Evolutionary conservation across 1,284 basidiomycete genomes (phyloP).

Genomic region (Ustilago shanxiensis): DNA sequence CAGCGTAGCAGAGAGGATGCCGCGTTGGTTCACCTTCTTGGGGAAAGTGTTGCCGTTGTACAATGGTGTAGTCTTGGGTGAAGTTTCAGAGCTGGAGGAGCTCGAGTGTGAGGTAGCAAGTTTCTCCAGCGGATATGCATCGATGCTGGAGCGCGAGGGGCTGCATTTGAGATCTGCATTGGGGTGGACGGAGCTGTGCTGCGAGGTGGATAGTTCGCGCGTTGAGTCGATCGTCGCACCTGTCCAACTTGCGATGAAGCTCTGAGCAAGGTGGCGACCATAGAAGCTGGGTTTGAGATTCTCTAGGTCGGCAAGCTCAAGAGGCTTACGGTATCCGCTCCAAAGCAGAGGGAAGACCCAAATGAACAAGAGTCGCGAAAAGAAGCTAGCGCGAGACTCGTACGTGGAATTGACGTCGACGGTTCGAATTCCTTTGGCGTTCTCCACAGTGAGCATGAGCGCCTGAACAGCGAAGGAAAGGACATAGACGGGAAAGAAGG

Average conservation of each 20-base stretch:
- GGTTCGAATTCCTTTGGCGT: slow-evolving; percentile 35
- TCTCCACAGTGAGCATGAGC: slow-evolving; percentile 50
- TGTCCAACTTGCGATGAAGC: slow-evolving; percentile 38
- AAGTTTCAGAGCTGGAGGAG: neutral
- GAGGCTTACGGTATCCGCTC: slow-evolving; percentile 39
- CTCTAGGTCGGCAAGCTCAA: slow-evolving; percentile 50
- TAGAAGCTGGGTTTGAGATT: slow-evolving; percentile 40
- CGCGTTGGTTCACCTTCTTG: slow-evolving; percentile 13
- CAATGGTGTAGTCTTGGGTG: neutral
- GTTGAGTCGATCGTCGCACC: slow-evolving; percentile 4
- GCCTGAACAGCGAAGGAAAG: slow-evolving; percentile 38
- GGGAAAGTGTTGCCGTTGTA: slow-evolving; percentile 25
- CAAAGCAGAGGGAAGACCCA: slow-evolving; percentile 55
- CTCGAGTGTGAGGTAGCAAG: slow-evolving; percentile 12
- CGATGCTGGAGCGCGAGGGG: slow-evolving; percentile 18
- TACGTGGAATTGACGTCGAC: slow-evolving; percentile 34
- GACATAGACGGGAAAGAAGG: slow-evolving; percentile 49
- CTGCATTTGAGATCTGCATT: slow-evolving; percentile 16
- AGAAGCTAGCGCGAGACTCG: slow-evolving; percentile 53
- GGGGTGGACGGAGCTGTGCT: neutral
- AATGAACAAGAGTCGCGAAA: slow-evolving; percentile 53
- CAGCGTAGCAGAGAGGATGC: slow-evolving; percentile 45
- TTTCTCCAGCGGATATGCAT: slow-evolving; percentile 31
- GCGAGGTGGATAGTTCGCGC: neutral
- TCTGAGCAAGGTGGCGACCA: slow-evolving; percentile 29